phyloP scores from a whole-genome alignment of 352 stramenopile genomes.

The Phytophthora megakarya region DNA sequence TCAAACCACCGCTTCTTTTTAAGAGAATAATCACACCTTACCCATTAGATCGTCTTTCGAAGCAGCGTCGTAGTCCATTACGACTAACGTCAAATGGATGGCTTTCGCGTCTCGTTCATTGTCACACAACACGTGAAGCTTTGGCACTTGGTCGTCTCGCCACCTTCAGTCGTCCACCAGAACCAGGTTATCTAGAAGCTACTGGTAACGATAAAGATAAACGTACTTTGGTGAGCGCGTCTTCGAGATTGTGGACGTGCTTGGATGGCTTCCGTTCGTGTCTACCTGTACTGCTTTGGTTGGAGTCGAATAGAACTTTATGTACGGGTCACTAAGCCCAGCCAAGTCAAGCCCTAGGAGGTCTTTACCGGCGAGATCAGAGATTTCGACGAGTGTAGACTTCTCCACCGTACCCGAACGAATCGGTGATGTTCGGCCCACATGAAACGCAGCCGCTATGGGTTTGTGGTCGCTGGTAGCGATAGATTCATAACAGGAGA shows the following conservation, averaged over 20 bases:
- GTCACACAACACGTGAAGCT: slow-evolving; percentile 58
- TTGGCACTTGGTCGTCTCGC: slow-evolving; percentile 67
- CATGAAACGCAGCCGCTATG: slow-evolving; percentile 60
- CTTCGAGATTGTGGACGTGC: slow-evolving; percentile 65
- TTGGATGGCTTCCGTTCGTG: slow-evolving; percentile 48
- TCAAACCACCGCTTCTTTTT: neutral
- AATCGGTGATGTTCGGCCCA: slow-evolving; percentile 42
- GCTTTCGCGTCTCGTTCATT: slow-evolving; percentile 57
- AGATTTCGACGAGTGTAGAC: slow-evolving; percentile 64
- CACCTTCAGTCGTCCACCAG: slow-evolving; percentile 38
- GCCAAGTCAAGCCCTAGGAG: slow-evolving; percentile 77
- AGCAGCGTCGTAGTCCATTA: slow-evolving; percentile 86
- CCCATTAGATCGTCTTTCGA: slow-evolving; percentile 76
- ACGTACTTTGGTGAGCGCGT: slow-evolving; percentile 66
- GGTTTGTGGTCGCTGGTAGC: slow-evolving; percentile 88
- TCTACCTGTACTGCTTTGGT: slow-evolving; percentile 61
- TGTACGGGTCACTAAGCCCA: slow-evolving; percentile 82
- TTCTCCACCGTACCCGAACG: slow-evolving; percentile 28
- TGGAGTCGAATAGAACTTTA: slow-evolving; percentile 78
- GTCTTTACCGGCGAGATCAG: slow-evolving; percentile 56
- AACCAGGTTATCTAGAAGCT: neutral
- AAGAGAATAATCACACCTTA: slow-evolving; percentile 16
- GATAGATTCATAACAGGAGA: slow-evolving; percentile 67
- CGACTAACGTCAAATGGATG: slow-evolving; percentile 71
- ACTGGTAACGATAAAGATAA: too few relatives aligned